A percentile compares a stretch with the other conserved stretches of the same genome.
phyloP scores from a whole-genome alignment of 1,139 yeast genomes.

The Candida sanyaensis region DNA sequence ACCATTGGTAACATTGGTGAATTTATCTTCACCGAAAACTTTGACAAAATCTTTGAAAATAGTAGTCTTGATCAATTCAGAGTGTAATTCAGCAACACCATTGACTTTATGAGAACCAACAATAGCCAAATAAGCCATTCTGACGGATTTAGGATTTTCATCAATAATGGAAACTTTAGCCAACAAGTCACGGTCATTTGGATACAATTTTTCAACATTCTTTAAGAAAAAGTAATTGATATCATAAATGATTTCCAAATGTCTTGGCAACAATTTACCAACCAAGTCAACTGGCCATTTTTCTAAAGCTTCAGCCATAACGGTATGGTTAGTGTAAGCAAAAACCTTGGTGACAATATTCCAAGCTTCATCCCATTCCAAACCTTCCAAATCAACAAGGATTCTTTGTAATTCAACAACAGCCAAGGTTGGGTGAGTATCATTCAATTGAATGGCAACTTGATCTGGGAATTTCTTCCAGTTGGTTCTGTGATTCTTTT shows the following conservation, averaged over 20 bases:
- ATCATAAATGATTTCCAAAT: slow-evolving; percentile 86
- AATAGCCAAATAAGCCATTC: slow-evolving; percentile 92
- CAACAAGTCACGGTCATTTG: slow-evolving; percentile 65
- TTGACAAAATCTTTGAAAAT: slow-evolving; percentile 88
- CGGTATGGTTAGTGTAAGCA: slow-evolving; percentile 95
- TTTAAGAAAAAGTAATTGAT: slow-evolving; percentile 81
- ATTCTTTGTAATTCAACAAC: slow-evolving; percentile 88
- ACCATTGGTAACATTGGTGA: slow-evolving; percentile 93
- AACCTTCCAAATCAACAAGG: slow-evolving; percentile 77
- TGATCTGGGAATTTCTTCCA: slow-evolving; percentile 86
- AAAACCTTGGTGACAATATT: slow-evolving; percentile 75
- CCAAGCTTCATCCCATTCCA: slow-evolving; percentile 88
- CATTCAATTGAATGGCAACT: slow-evolving; percentile 91
- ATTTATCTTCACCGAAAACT: slow-evolving; percentile 78
- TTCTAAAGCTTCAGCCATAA: slow-evolving; percentile 91
- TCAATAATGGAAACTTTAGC: slow-evolving; percentile 80
- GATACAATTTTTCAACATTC: slow-evolving; percentile 73
- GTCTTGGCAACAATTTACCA: slow-evolving; percentile 83
- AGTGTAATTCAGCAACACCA: slow-evolving; percentile 95
- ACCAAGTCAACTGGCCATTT: slow-evolving; percentile 90
- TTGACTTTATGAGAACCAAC: slow-evolving; percentile 92
- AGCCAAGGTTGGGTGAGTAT: slow-evolving; percentile 93
- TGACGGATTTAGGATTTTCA: slow-evolving; percentile 78
- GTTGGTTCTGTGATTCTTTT: slow-evolving; percentile 66
- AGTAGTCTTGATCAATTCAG: slow-evolving; percentile 85